These are phyloP conservation scores for Coemansia pectinata DNA, from an alignment of 192 early-diverging fungal species.

Conservation along the genomic window DNA sequence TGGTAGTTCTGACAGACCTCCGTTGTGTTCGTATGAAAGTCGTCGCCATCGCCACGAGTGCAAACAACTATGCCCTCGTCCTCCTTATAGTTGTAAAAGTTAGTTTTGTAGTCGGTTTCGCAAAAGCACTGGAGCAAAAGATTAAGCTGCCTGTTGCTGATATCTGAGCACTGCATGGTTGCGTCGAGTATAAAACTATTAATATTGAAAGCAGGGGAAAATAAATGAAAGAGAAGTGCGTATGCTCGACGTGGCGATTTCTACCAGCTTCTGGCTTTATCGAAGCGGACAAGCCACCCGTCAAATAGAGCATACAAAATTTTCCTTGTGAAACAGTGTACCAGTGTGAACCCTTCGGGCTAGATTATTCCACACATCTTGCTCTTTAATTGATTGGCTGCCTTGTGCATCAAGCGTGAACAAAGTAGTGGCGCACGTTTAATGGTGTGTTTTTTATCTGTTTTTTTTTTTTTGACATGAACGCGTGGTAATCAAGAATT, in stretches of 20 bases:
- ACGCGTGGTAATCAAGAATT: background rate
- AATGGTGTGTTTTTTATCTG: background rate
- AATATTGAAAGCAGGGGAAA: background rate
- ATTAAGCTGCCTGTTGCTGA: slow-evolving; percentile 34
- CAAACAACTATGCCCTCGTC: slow-evolving; percentile 29
- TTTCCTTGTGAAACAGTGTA: background rate
- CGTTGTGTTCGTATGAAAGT: slow-evolving; percentile 15
- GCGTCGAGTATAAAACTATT: background rate
- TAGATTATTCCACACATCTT: background rate
- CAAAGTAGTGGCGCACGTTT: background rate
- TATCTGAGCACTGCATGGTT: slow-evolving; percentile 44
- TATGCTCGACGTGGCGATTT: background rate
- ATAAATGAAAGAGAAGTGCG: background rate
- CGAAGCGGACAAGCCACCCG: background rate
- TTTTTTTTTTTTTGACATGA: background rate
- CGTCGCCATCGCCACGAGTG: slow-evolving; percentile 40
- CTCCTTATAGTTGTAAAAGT: slow-evolving; percentile 30
- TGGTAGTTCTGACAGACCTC: slow-evolving; percentile 47
- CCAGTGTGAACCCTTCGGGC: background rate
- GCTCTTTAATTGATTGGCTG: background rate
- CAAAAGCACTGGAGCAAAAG: slow-evolving; percentile 53
- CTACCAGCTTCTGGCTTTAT: background rate
- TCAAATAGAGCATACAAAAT: background rate
- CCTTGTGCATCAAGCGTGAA: background rate
- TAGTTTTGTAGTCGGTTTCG: slow-evolving; percentile 49